Conservation (phyloP, 164 flowering plant genomes). For the Amborella trichopoda region DNA sequence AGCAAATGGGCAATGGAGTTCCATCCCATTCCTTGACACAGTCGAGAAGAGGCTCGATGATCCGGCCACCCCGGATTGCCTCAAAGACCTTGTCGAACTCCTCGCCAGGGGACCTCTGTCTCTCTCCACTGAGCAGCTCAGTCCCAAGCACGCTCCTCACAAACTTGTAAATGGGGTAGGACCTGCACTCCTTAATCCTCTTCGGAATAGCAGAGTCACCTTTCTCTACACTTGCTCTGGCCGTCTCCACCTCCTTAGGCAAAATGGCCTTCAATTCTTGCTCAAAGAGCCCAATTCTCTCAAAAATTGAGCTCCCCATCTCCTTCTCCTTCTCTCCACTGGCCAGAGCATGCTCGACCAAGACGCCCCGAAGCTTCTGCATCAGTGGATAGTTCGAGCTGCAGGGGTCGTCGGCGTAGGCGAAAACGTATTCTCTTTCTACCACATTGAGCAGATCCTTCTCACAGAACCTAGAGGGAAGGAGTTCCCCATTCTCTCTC, state of each 20-base stretch:
- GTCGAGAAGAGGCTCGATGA: slow-evolving; percentile 42
- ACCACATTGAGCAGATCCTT: slow-evolving; percentile 47
- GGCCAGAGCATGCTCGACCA: slow-evolving; percentile 39
- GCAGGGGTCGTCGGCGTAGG: slow-evolving; percentile 55
- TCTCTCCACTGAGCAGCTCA: slow-evolving; percentile 36
- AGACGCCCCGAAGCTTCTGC: slow-evolving; percentile 47
- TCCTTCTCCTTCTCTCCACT: slow-evolving; percentile 27
- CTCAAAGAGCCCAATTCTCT: slow-evolving; percentile 20
- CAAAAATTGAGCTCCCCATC: slow-evolving; percentile 27
- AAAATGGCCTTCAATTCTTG: slow-evolving; percentile 37
- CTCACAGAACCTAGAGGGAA: slow-evolving; percentile 47
- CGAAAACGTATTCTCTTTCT: slow-evolving; percentile 32
- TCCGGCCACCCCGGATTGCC: slow-evolving; percentile 36
- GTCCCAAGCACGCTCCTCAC: slow-evolving; percentile 40
- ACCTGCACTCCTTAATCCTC: slow-evolving; percentile 44
- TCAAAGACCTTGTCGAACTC: slow-evolving; percentile 43
- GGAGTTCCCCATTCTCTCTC: slow-evolving; percentile 46
- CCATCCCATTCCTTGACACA: slow-evolving; percentile 53
- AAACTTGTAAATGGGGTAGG: slow-evolving; percentile 43
- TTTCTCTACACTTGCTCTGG: slow-evolving; percentile 19
- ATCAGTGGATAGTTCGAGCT: slow-evolving; percentile 33
- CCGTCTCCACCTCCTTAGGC: slow-evolving; percentile 34
- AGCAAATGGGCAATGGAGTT: slow-evolving; percentile 39
- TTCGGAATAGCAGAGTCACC: slow-evolving; percentile 24
- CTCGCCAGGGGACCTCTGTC: slow-evolving; percentile 36